Evolutionary conservation across 768 basidiomycete species (phyloP).

Genomic region (Strobilomyces dryophilus): DNA sequence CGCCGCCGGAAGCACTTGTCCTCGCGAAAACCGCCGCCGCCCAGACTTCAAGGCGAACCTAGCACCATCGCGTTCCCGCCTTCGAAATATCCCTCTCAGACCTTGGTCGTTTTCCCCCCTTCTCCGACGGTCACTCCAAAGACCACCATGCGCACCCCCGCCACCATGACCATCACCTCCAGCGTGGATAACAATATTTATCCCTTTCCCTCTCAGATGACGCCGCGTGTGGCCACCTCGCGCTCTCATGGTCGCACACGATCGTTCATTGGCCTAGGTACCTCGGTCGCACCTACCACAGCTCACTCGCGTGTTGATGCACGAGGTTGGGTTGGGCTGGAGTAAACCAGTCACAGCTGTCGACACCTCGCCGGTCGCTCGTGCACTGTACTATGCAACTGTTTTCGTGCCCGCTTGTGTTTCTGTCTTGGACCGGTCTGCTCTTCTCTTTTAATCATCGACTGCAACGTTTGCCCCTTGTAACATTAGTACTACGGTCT

Average conservation of each 20-base stretch:
- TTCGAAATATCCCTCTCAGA: constrained; percentile 55
- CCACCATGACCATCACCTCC: constrained; percentile 78
- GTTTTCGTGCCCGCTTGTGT: constrained; percentile 21
- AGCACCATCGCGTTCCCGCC: constrained; percentile 26
- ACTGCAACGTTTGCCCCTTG: constrained; percentile 26
- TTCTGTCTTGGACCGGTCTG: constrained; percentile 21
- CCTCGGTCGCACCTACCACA: constrained; percentile 70
- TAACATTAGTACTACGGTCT: constrained; percentile 27
- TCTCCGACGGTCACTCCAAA: constrained; percentile 51
- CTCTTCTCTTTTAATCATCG: constrained; percentile 6
- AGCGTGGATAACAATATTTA: constrained; percentile 40
- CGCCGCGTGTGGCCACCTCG: constrained; percentile 69
- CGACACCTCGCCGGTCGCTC: constrained; percentile 3
- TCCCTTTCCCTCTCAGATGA: constrained; percentile 57
- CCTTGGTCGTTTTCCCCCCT: constrained; percentile 83
- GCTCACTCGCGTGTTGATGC: constrained; percentile 82
- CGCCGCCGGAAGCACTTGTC: constrained; percentile 48
- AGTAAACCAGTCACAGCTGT: constrained; percentile 24
- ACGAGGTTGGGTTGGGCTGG: constrained; percentile 69
- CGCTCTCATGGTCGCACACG: constrained; percentile 61
- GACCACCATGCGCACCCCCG: constrained; percentile 60
- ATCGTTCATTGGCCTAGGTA: constrained; percentile 70
- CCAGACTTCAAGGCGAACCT: constrained; percentile 40
- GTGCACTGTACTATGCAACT: constrained; percentile 18
- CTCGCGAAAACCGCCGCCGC: constrained; percentile 56